Evolutionary conservation across 192 early-diverging fungal species (phyloP), one percentile per base, ranked within the genome.

Genomic region (Dimargaris cristalligena): DNA sequence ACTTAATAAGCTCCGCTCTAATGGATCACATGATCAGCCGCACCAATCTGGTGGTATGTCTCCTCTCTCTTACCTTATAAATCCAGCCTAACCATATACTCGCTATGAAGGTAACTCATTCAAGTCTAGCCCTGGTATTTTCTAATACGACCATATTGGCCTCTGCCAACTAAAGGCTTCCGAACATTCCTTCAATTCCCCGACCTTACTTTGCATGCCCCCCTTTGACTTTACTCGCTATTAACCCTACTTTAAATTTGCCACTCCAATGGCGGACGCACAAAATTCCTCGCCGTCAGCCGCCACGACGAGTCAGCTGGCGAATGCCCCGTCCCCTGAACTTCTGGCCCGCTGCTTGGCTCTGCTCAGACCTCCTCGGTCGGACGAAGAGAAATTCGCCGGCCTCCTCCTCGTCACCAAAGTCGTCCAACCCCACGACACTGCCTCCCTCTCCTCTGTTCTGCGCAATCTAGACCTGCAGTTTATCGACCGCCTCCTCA

Each of bases 311-410:
- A 16, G 38, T 41, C 38, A 6, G 38, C 6, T 16, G 38, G 38
- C 6, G 38, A 10, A 6, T 41, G 38, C 49, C 2, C 49, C 4
- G 11, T 26, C 49, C 4, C 22, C 49, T 11, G 49, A n/a, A n/a
- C n/a, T 26, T 26, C 22, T 50, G 8, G 23, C 18, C 18, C n/a
- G 28, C 23, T 50, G 49, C 49, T 26, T 50, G 22, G 22, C n/a
- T 4, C 23, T 50, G 22, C n/a, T 50, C 49, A 26, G 49, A n/a
- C 49, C 49, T 11, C n/a, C 22, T 2, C n/a, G 55, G n/a, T 31
- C 55, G 8, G 55, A 57, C 35, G 55, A 57, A n/a, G 55, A 57
- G 38, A 57, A 57, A n/a, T 57, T 57, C 22, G 33, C 55, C 28
- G 55, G 55, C 8, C 34, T 57, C 18, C 33, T 57, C 13, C 55